Evolutionary conservation across 1,284 basidiomycete genomes (phyloP), one percentile per base, ranked within the genome.

Genomic region (Erythrobasidium hasegawianum): DNA sequence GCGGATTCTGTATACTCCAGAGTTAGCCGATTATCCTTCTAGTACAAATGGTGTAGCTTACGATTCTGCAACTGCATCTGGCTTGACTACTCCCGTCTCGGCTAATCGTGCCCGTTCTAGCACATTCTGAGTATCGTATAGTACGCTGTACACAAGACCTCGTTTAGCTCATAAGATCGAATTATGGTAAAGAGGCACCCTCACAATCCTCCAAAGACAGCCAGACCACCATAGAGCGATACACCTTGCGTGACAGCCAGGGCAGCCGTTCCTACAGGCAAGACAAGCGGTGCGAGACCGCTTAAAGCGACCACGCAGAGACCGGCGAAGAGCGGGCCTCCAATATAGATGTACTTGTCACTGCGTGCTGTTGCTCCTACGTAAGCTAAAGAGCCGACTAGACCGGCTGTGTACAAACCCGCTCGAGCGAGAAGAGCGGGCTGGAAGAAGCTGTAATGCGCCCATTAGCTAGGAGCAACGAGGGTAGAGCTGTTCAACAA

Each of bases 331-430:
- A 80, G 73, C 1, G 78, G 78, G 16, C 77, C 89, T 57, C 91
- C 91, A 78, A 91, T 83, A 78, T 88, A 87, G 33, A 95, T 79
- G 76, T 87, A 95, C 76, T 85, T 87, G 78, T 93, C 89, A 72
- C 86, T 89, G 72, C 81, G 86, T 29, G 91, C 91, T n/a, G 92
- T 95, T 9, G 90, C 90, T 29, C 91, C 91, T 27, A 95, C 84
- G 75, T 91, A 95, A 40, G 87, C 87, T 29, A 94, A 82, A 7
- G 86, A 84, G 5, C 90, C 91, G 18, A 93, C 86, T 2, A 92
- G 83, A 52, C 90, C 91, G 49, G 86, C 83, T 0, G 91, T 94
- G 78, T 95, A 95, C 4, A 95, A 80, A 13, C 89, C 91, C 9
- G 91, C 92, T 45, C 91, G 85, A n/a, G 87, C 86, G 52, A 95